Evolutionary conservation across 495 filamentous ascomycete genomes (phyloP), one percentile per base, ranked within the genome.

Genomic region (Neurospora sp.): DNA sequence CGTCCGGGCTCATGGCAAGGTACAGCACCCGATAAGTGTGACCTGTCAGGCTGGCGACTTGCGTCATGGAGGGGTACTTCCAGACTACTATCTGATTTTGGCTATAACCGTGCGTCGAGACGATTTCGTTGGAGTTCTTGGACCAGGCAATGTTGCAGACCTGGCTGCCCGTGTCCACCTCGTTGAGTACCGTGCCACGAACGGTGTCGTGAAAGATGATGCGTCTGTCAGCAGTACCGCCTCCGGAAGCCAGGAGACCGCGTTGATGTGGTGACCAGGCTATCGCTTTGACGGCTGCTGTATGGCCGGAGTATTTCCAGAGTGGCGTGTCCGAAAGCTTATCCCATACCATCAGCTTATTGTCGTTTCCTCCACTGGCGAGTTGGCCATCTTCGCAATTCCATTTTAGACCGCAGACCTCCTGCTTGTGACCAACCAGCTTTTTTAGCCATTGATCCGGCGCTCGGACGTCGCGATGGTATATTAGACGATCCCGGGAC

Each of bases 131-230:
- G 37, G 91, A 94, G 78, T 97, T 98, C 80, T 94, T 95, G 22
- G 89, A 92, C 96, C 96, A 99, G 9, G 93, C 91, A 17, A 99
- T 86, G 79, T 98, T 99, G 83, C 96, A 98, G 37, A 99, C 96
- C 79, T 99, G 96, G 76, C 91, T 95, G 17, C 96, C 96, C 17
- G 96, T 99, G 76, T 99, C 96, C 73, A 97, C 89, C 76, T 96
- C 93, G 74, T 92, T 91, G 76, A 93, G 89, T 44, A 90, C 84
- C 2, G 89, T 85, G 6, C 94, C 92, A 0, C 90, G 91, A 31
- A 92, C 84, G 1, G 96, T 99, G 77, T 98, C 96, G 91, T 96
- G 97, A 82, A 99, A 99, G 73, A 96, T 97, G 81, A 99, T 99
- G 31, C 93, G 88, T 69, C 95, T 88, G 83, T 99, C 96, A 20